Evolutionary conservation across 345 rosid genomes (phyloP).

Genomic region (Eucalyptus microcorys): DNA sequence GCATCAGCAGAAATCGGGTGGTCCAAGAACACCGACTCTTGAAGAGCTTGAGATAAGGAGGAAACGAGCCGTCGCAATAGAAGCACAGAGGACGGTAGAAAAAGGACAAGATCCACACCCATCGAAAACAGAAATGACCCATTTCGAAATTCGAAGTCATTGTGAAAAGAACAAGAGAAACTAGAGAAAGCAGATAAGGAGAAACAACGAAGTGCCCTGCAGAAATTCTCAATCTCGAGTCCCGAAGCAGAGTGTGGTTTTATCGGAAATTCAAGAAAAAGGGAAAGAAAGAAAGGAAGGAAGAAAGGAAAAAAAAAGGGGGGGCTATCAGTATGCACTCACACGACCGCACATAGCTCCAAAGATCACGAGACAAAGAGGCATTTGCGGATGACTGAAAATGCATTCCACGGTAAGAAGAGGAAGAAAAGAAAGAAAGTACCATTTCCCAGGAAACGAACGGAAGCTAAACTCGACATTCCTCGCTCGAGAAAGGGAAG

Average conservation of each 20-base stretch:
- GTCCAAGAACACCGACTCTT: neutral
- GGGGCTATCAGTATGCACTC: neutral
- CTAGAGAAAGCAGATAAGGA: neutral
- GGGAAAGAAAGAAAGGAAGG: neutral
- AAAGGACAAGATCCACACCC: constrained; percentile 1
- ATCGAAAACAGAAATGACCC: neutral
- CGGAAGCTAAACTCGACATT: neutral
- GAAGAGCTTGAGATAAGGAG: constrained; percentile 1
- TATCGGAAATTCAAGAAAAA: neutral
- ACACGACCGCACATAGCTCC: neutral
- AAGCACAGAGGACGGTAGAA: neutral
- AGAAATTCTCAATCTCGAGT: neutral
- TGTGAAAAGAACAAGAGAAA: neutral
- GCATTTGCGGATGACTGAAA: neutral
- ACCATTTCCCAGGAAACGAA: neutral
- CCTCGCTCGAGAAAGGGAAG: neutral
- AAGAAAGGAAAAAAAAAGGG: accelerated
- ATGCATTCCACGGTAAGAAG: neutral
- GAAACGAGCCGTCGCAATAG: neutral
- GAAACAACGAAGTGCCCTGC: neutral
- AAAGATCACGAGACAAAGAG: neutral
- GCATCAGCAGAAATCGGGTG: neutral
- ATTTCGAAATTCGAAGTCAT: neutral
- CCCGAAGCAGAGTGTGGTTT: neutral
- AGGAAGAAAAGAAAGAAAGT: neutral